Evolutionary conservation across 257 asterid genomes (phyloP), one percentile per base, ranked within the genome.

Genomic region (Fraxinus excelsior): DNA sequence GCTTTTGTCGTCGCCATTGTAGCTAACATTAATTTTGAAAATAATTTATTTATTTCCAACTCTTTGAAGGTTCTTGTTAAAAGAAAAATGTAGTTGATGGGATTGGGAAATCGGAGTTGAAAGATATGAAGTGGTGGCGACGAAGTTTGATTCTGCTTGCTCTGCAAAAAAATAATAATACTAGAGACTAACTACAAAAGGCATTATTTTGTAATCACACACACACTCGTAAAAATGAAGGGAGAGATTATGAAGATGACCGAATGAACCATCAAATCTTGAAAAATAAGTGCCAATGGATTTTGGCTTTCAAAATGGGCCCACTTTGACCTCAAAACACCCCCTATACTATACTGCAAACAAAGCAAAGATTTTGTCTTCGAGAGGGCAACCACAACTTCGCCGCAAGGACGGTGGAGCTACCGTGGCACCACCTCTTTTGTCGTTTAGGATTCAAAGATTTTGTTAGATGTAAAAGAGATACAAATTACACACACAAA

Each of bases 311-410:
- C 84, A 80, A 74, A 77, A 67, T 78, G 87, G 88, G 81, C 29
- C 95, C n/a, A n/a, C n/a, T n/a, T n/a, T n/a, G n/a, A n/a, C n/a
- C 82, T 79, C 84, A 82, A 84, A 87, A 40, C 87, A 87, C 85
- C 69, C 53, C 67, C 84, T 14, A 40, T 21, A 76, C 26, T 73
- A 74, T 46, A 56, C 67, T 67, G 71, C 34, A 78, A 80, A 40
- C 51, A 68, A 78, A 74, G 70, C 76, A 78, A 78, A 71, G 49
- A 46, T 60, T 81, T 85, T 84, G 90, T 82, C 85, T 78, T 80
- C 68, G 67, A 71, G 85, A 76, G 85, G 75, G 77, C 80, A 16
- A 69, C 76, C 87, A 53, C 35, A 42, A 34, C 82, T 69, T 82
- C 84, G 73, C 81, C 83, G 69, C 81, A 60, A 77, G 84, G 86